Percentiles rank a stretch among this genome's conserved stretches.
phyloP scores from a whole-genome alignment of 768 basidiomycete species.

The Leccinellum albellum region DNA sequence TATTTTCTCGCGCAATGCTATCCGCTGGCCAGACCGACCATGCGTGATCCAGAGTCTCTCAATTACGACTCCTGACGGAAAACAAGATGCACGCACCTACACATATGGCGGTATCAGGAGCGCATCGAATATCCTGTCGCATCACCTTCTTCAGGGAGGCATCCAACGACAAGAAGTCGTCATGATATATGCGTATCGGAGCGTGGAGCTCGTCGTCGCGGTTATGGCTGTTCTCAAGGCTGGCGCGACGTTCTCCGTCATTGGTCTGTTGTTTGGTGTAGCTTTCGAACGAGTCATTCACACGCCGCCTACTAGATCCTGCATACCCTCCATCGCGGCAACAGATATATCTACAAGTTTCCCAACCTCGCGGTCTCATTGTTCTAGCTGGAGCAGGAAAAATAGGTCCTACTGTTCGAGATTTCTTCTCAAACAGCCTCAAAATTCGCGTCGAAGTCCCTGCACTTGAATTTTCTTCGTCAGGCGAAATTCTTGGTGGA shows the following conservation, averaged over 20 bases:
- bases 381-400: constrained; percentile 87
- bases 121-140: constrained; percentile 86
- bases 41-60: constrained; percentile 84
- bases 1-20: constrained; percentile 87
- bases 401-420: constrained; percentile 76
- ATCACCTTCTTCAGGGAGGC: constrained; percentile 82
- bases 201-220: constrained; percentile 94
- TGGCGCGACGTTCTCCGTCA: constrained; percentile 95
- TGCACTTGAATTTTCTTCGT: constrained; percentile 68
- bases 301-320: constrained; percentile 57
- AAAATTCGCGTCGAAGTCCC: constrained; percentile 89
- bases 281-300: constrained; percentile 2
- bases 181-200: constrained; percentile 95
- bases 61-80: constrained; percentile 30
- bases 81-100: constrained; percentile 57
- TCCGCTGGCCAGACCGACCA: constrained; percentile 69
- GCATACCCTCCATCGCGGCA: constrained; percentile 94
- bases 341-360: constrained; percentile 88
- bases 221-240: constrained; percentile 96
- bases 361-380: constrained; percentile 85
- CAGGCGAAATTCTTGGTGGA: constrained; percentile 69
- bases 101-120: constrained; percentile 78
- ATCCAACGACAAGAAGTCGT: constrained; percentile 93
- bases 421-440: constrained; percentile 75
- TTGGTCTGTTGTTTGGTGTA: constrained; percentile 53